Base-by-base conservation (phyloP, 129 eudicot species). In the Flaveria linearis region DNA sequence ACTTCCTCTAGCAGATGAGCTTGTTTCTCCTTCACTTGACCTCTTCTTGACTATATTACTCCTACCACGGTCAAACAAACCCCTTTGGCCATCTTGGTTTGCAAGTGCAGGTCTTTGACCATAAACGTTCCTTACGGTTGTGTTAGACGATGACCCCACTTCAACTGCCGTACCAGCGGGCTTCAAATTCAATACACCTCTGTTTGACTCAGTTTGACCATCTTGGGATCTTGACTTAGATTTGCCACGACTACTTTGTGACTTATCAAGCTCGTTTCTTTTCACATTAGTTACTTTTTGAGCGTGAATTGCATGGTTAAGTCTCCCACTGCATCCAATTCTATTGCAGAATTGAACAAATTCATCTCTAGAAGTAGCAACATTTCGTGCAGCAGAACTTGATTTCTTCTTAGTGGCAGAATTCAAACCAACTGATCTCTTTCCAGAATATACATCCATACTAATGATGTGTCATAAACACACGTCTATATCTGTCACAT, bases 291-390 rank as follows among this genome's bases (percentile, higher is more conserved):
- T 81, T 82, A 72, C 65, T 69, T 56, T 74, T 57, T 53, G 86
- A 70, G 85, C 1, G 75, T 71, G 63, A 67, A 76, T 84, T 16
- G 42, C 49, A 30, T 84, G 72, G 71, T 90, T 86, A 63, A 93
- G 85, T 71, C 88, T 86, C 71, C 98, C 96, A 81, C 87, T 85
- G 79, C 98, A 93, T 78, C 96, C 98, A 78, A 86, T 71, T 74
- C 98, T 85, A 51, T 77, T 88, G 85, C 98, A 93, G 61, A 88
- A 86, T 50, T 85, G 92, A 83, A 80, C 84, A 78, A 78, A 68
- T 56, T 84, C 85, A 75, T 85, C 87, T 74, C 63, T 78, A 70
- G 69, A 78, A 14, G 73, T 74, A 68, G 82, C 45, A 39, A 69
- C 52, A 64, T 87, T 88, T 52, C 86, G 82, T 50, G 57, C 52